phyloP scores from a whole-genome alignment of 2,329 filamentous ascomycete genomes.

The Stagonosporopsis vannaccii region DNA sequence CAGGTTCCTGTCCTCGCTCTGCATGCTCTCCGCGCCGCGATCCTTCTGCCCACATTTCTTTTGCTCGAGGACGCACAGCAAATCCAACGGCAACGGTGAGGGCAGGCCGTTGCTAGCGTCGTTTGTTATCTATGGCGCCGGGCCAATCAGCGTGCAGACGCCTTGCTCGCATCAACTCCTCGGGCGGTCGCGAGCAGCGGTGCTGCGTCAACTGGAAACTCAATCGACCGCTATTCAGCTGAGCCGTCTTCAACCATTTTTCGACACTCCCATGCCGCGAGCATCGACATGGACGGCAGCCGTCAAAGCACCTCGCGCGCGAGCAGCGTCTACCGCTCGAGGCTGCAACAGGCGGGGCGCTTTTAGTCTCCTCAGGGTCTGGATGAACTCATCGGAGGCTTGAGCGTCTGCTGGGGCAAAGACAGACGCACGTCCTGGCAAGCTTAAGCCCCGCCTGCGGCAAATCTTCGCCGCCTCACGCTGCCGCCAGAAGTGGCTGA shows the following conservation, averaged over 20 bases:
- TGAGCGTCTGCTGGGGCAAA: background rate
- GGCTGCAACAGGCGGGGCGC: background rate
- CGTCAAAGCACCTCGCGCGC: background rate
- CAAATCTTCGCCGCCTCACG: conserved; percentile 5
- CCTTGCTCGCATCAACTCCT: conserved; percentile 9
- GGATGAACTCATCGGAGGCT: conserved; percentile 5
- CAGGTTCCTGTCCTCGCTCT: background rate
- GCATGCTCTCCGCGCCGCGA: background rate
- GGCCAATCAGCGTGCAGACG: conserved; percentile 26
- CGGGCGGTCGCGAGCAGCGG: conserved; percentile 19
- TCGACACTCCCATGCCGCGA: conserved; percentile 1
- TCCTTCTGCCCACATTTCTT: background rate
- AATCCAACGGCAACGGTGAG: conserved; percentile 9
- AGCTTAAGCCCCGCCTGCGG: background rate
- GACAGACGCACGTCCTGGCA: conserved; percentile 4
- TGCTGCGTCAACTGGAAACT: conserved; percentile 5
- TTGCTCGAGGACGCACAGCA: conserved; percentile 1
- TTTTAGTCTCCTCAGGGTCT: conserved; percentile 9
- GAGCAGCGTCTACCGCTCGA: background rate
- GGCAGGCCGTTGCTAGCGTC: conserved; percentile 7
- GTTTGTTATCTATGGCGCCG: conserved; percentile 31
- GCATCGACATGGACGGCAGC: background rate
- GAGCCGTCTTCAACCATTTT: background rate
- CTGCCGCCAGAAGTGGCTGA: conserved; percentile 4
- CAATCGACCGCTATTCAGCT: conserved; percentile 1